A percentile compares a stretch with the other conserved stretches of the same genome.
Evolutionary conservation across 306 rosid genomes (phyloP).

Genomic region (apple (Malus domestica)): ASM211411v1 NC_041791.1:28376501-28377000

Average conservation of each 20-base stretch:
- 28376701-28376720: neutral
- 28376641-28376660: neutral
- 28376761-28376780: constrained; percentile 15
- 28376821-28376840: constrained; percentile 7
- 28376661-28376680: neutral
- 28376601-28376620: constrained; percentile 23
- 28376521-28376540: constrained; percentile 4
- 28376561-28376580: constrained; percentile 50
- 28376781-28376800: constrained; percentile 21
- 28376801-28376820: constrained; percentile 10
- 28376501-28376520: constrained; percentile 11
- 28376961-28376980: neutral
- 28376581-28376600: constrained; percentile 26
- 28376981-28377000: constrained; percentile 27
- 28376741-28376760: constrained; percentile 36
- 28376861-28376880: constrained; percentile 4
- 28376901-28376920: constrained; percentile 37
- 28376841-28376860: neutral
- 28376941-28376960: constrained; percentile 34
- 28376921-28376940: constrained; percentile 20
- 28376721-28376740: constrained; percentile 25
- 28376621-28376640: no score
- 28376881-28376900: constrained; percentile 36
- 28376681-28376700: constrained; percentile 22
- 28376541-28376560: constrained; percentile 38